Evolutionary conservation across 1,284 basidiomycete genomes (phyloP).

Genomic region (Fomitopsis schrenkii): DNA sequence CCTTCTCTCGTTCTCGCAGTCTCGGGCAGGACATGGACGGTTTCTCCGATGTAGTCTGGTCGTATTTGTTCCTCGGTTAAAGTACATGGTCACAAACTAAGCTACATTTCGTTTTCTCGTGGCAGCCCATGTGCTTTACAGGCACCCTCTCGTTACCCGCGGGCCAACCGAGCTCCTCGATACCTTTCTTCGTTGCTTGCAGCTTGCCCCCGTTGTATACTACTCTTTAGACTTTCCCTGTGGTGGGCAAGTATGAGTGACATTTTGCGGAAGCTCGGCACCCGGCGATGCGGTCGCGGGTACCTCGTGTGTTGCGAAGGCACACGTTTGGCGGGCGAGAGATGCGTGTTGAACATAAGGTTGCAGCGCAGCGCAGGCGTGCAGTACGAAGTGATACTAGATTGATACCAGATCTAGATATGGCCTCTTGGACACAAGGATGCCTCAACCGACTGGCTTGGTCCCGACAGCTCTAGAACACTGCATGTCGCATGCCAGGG

Average conservation of each 20-base stretch:
- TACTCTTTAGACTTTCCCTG: not conserved
- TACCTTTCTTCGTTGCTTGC: not conserved
- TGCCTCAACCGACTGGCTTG: not conserved
- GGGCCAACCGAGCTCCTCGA: not conserved
- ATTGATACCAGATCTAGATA: not conserved
- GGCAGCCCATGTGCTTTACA: not conserved
- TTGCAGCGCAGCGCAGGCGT: not conserved
- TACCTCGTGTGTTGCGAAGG: not conserved
- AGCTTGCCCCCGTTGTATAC: not conserved
- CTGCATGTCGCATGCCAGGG: not conserved
- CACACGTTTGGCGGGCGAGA: not conserved
- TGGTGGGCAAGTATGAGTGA: not conserved
- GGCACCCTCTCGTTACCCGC: not conserved
- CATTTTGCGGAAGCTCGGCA: not conserved
- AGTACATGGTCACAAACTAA: not conserved
- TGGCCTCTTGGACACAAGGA: not conserved
- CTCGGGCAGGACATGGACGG: slow-evolving; percentile 3
- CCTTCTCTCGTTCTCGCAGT: not conserved
- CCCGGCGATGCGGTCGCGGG: not conserved
- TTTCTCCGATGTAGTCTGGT: slow-evolving; percentile 2
- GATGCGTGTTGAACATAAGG: not conserved
- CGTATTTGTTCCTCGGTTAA: not conserved
- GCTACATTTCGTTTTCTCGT: not conserved
- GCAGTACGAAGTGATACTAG: not conserved
- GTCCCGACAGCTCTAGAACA: not conserved